These are phyloP conservation scores for Postia placenta DNA, from an alignment of 768 basidiomycete species.

Conservation along the genomic window DNA sequence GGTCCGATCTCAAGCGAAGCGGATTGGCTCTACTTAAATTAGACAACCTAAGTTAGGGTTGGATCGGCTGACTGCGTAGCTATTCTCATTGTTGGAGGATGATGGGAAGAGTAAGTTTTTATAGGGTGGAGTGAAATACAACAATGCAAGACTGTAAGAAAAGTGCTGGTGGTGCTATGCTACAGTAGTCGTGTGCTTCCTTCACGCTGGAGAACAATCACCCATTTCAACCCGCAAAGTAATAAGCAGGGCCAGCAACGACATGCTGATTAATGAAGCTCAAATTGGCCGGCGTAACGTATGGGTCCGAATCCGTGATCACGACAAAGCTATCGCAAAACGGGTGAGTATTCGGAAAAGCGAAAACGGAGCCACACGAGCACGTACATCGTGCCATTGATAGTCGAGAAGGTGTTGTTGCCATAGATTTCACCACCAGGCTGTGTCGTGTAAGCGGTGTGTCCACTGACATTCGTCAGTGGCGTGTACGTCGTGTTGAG, in stretches of 20 bases:
- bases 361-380: not conserved
- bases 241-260: slow-evolving; percentile 50
- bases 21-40: too few species aligned
- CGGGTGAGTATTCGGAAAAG: not conserved
- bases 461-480: slow-evolving; percentile 35
- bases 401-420: slow-evolving; percentile 29
- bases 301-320: slow-evolving; percentile 41
- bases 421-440: slow-evolving; percentile 44
- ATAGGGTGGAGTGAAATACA: too few species aligned
- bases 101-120: too few species aligned
- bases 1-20: too few species aligned
- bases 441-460: slow-evolving; percentile 41
- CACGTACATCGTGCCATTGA: slow-evolving; percentile 46
- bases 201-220: too few species aligned
- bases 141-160: too few species aligned
- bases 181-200: too few species aligned
- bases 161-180: too few species aligned
- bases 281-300: slow-evolving; percentile 55
- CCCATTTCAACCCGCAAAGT: slow-evolving; percentile 35
- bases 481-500: slow-evolving; percentile 55
- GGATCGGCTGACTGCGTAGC: too few species aligned
- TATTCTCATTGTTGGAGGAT: too few species aligned
- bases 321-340: slow-evolving; percentile 35
- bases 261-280: slow-evolving; percentile 45
- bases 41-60: too few species aligned